phyloP scores from a whole-genome alignment of 2,329 filamentous ascomycete genomes.

The Knufia fluminis region DNA sequence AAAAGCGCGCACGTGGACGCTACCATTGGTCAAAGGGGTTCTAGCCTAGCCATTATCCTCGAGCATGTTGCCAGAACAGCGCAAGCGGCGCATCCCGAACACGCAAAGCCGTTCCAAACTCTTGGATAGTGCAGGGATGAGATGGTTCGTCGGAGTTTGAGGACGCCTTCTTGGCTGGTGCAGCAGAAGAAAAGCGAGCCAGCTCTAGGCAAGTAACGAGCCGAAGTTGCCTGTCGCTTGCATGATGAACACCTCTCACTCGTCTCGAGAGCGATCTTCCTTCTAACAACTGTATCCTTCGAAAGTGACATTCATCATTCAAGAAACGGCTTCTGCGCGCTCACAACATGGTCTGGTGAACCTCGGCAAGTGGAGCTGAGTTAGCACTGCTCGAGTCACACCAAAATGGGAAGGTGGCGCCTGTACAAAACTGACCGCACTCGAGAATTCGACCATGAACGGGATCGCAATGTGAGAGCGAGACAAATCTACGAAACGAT shows the following conservation, averaged over 20 bases:
- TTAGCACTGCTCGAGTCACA: neutral
- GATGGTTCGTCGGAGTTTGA: neutral
- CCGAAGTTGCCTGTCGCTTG: neutral
- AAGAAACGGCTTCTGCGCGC: no score
- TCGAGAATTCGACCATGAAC: conserved; percentile 37
- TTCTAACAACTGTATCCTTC: no score
- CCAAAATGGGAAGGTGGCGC: conserved; percentile 7
- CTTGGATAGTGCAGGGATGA: neutral
- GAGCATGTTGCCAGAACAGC: no score
- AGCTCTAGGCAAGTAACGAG: neutral
- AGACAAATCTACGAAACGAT: conserved; percentile 38
- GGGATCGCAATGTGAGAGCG: conserved; percentile 35
- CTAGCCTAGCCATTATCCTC: no score
- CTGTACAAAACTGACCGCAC: conserved; percentile 37
- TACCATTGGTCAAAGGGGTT: neutral
- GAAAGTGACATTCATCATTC: no score
- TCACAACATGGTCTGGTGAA: neutral
- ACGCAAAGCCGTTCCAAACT: neutral
- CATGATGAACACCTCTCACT: neutral
- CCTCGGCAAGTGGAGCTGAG: neutral
- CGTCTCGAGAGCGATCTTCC: no score
- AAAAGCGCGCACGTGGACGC: conserved; percentile 1
- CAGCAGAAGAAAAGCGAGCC: neutral
- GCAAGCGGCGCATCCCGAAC: neutral
- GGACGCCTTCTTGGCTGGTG: neutral